Base-by-base conservation (phyloP, 208 protist genomes). In the Trypanosoma vivax region DNA sequence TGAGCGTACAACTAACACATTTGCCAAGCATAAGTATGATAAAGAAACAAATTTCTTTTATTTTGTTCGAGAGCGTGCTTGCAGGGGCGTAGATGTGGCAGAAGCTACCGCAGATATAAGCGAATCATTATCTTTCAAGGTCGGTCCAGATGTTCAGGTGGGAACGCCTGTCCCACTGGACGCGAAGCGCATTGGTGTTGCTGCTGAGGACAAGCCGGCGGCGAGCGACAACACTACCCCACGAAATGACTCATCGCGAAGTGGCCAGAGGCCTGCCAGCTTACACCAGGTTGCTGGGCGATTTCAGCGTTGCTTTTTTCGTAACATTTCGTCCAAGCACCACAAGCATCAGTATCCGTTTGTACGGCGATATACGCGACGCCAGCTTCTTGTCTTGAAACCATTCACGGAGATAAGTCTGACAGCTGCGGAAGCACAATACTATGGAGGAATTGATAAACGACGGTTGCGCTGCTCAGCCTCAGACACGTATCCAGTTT, bases 1-100 rank as follows among this genome's bases (percentile, higher is more conserved):
- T 52, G 84, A 80, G 53, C 63, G 75, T 23, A 92, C 84, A 18
- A 88, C 67, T 2, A 86, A 92, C 61, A 92, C 84, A 18, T 85
- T 71, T 29, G 57, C 47, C 21, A 53, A 45, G 9, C 76, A 84
- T 51, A 49, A 57, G 62, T 7, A 48, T 51, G 35, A 70, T 73
- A 21, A 48, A 11, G 29, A 59, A 52, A 87, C 84, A 1, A 92
- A 92, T 63, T 76, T 76, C 42, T 86, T 56, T 63, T 92, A 92
- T 51, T 88, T 84, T 57, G 30, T 70, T 13, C 75, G 77, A 16
- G 13, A 27, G 0, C 30, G 25, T 11, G n/a, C 10, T 18, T 3
- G 19, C 1, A 7, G 35, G 24, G 30, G 3, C 7, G 18, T 28
- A 3, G 25, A 16, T 61, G 25, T 25, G 3, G 2, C 5, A 4